Evolutionary conservation across 2,329 filamentous ascomycete species (phyloP).

Genomic region (Curvularia lunata): DNA sequence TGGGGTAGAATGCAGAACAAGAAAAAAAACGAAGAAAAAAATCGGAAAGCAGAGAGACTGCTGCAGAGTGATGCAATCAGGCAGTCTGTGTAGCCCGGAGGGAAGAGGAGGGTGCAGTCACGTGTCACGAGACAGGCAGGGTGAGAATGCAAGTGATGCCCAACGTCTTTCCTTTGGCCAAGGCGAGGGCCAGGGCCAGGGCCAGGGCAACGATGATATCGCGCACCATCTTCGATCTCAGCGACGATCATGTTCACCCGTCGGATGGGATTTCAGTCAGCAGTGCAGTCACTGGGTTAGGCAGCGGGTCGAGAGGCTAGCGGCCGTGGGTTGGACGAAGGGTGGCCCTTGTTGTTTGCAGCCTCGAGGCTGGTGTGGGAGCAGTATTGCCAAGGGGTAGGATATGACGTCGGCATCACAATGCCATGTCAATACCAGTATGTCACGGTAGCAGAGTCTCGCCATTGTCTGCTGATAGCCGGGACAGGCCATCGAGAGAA

Average conservation of each 20-base stretch:
- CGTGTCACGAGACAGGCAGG: neutral
- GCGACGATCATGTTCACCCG: constrained; percentile 10
- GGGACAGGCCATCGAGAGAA: constrained; percentile 20
- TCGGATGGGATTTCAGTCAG: constrained; percentile 6
- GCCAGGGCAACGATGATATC: neutral
- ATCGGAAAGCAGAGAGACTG: neutral
- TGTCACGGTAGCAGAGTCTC: constrained; percentile 7
- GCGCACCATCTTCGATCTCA: neutral
- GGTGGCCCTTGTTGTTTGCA: constrained; percentile 27
- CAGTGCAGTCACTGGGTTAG: neutral
- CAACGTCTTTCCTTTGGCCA: neutral
- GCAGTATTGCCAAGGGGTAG: neutral
- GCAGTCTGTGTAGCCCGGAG: neutral
- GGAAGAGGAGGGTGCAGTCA: neutral
- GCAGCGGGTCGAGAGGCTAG: constrained; percentile 19
- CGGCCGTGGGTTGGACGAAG: constrained; percentile 16
- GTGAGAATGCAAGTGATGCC: neutral
- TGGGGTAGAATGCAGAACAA: neutral
- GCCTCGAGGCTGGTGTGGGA: constrained; percentile 11
- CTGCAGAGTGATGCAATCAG: constrained; percentile 13
- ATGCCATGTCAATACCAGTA: neutral
- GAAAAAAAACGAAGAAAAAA: neutral
- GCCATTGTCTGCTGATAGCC: constrained; percentile 26
- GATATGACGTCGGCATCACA: constrained; percentile 24
- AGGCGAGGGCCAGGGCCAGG: too few relatives aligned